phyloP scores from a whole-genome alignment of 805 yeast species.

The Cyberlindnera galapagoensis region DNA sequence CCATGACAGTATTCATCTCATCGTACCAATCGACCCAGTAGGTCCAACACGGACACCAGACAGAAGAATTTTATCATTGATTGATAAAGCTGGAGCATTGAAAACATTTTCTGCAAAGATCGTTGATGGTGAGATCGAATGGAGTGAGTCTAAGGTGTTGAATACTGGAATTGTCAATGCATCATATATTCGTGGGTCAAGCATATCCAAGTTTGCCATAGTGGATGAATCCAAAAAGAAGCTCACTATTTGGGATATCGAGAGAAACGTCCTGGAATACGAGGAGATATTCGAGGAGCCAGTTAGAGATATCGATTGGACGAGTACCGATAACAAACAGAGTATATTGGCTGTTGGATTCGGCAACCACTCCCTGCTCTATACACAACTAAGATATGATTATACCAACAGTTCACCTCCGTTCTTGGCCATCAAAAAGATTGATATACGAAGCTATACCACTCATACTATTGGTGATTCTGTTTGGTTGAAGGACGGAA shows the following conservation, averaged over 20 bases:
- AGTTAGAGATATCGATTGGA: conserved; percentile 83
- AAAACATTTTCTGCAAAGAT: conserved; percentile 40
- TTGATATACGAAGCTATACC: conserved; percentile 67
- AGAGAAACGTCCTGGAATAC: conserved; percentile 60
- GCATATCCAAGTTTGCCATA: conserved; percentile 69
- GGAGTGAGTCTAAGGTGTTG: conserved; percentile 47
- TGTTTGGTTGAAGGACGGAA: conserved; percentile 76
- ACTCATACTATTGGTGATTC: conserved; percentile 84
- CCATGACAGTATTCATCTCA: conserved; percentile 32
- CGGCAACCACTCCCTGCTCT: conserved; percentile 51
- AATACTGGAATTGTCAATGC: conserved; percentile 51
- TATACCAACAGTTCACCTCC: conserved; percentile 78
- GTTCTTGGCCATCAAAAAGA: conserved; percentile 66
- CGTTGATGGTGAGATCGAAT: conserved; percentile 29
- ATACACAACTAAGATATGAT: conserved; percentile 81
- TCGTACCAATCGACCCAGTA: conserved; percentile 64
- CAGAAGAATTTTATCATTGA: conserved; percentile 46
- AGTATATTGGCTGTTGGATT: conserved; percentile 82
- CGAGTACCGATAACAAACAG: conserved; percentile 56
- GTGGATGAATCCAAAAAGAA: conserved; percentile 46
- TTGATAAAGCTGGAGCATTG: conserved; percentile 46
- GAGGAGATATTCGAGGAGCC: conserved; percentile 32
- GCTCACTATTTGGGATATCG: conserved; percentile 76
- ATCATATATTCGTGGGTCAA: conserved; percentile 61
- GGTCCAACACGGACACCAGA: conserved; percentile 29